Conservation (phyloP, 2,329 filamentous ascomycete species). For the Penicillium digitatum region DNA sequence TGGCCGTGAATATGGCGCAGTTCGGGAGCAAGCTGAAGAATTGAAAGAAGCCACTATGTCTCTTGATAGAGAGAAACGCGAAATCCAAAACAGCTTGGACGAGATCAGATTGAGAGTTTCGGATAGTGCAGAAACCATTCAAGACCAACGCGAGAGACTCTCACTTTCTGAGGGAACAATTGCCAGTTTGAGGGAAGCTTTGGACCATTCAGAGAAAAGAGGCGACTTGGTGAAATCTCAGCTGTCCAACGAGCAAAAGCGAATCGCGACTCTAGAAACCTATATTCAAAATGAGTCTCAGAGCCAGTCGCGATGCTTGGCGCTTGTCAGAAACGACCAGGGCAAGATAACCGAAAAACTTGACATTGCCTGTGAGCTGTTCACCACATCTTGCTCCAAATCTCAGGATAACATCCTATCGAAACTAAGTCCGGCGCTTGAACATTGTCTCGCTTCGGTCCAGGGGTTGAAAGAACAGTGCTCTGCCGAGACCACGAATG, state of each 20-base stretch:
- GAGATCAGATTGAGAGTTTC: constrained; percentile 24
- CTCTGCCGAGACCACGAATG: constrained; percentile 14
- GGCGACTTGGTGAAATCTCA: constrained; percentile 14
- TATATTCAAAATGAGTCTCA: constrained; percentile 31
- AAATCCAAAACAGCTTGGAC: constrained; percentile 24
- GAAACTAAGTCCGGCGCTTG: constrained; percentile 12
- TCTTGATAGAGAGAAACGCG: constrained; percentile 25
- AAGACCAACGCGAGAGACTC: constrained; percentile 20
- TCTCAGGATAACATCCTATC: constrained; percentile 15
- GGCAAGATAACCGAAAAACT: constrained; percentile 20
- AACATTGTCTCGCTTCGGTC: constrained; percentile 16
- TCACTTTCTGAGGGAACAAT: constrained; percentile 18
- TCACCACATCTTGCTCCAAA: constrained; percentile 12
- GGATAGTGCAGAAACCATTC: constrained; percentile 13
- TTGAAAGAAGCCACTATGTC: constrained; percentile 25
- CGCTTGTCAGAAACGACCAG: constrained; percentile 24
- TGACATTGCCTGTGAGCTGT: constrained; percentile 13
- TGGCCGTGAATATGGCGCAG: constrained; percentile 32
- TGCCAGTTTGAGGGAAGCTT: constrained; percentile 22
- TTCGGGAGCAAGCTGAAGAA: constrained; percentile 29
- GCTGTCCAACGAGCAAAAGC: constrained; percentile 31
- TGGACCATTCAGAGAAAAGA: constrained; percentile 25
- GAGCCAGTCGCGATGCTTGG: constrained; percentile 21
- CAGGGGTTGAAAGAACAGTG: constrained; percentile 15
- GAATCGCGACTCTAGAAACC: constrained; percentile 27